Percentiles rank a stretch among this genome's conserved stretches.
These are phyloP conservation scores for Musa beccarii DNA, from an alignment of 176 grass and related monocot genomes.

Conservation along the genomic window DNA sequence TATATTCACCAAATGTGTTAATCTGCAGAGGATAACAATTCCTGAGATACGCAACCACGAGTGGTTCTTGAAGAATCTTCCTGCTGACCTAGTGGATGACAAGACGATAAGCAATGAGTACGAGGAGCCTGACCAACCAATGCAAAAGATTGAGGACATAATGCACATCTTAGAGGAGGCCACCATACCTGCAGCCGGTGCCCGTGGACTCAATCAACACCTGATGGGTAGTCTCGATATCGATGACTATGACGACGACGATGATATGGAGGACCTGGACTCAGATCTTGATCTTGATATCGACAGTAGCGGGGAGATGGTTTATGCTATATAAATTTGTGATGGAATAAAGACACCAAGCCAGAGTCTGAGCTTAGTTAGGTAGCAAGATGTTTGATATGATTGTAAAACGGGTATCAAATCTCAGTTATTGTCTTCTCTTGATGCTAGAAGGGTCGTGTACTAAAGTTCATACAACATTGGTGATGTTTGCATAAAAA, in stretches of 20 bases:
- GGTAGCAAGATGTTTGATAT: no score
- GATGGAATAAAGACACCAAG: no score
- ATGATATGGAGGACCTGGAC: conserved; percentile 47
- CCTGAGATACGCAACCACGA: conserved; percentile 56
- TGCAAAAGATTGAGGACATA: conserved; percentile 54
- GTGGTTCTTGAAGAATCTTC: conserved; percentile 67
- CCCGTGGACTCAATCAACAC: conserved; percentile 29
- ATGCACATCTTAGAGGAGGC: conserved; percentile 74
- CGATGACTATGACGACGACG: conserved; percentile 30
- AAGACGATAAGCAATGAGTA: conserved; percentile 39
- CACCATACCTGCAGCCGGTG: conserved; percentile 35
- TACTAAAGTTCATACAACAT: no score
- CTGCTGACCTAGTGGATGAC: conserved; percentile 54
- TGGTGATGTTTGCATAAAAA: no score
- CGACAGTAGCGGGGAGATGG: conserved; percentile 41
- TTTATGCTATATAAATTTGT: no score
- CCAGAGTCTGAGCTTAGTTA: no score
- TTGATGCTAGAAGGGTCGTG: no score
- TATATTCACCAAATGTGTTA: neutral
- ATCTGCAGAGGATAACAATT: conserved; percentile 62
- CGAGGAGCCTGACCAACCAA: conserved; percentile 60
- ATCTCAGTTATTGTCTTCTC: no score
- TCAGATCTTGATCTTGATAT: conserved; percentile 55
- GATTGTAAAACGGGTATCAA: no score
- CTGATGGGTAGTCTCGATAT: conserved; percentile 39